Base-by-base conservation (phyloP, 306 rosid species). In the Crotalaria pallida region DNA sequence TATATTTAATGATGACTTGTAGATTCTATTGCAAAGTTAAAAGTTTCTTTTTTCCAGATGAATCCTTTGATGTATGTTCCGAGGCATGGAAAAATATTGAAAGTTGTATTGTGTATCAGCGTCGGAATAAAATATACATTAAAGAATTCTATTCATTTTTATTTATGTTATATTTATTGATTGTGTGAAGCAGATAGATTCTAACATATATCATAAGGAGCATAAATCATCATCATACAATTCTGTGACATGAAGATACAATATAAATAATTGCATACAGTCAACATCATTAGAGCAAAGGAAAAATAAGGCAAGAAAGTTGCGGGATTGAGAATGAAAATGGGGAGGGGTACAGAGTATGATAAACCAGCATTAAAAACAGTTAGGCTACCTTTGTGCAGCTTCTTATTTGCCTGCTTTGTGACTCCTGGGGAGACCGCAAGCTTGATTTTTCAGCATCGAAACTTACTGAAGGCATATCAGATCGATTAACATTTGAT, bases 331-430 rank as follows among this genome's bases (percentile, higher is more conserved):
- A 62, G 72, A 65, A 58, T 24, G 23, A 45, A 31, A 48, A 55
- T 33, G 10, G 58, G 22, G 23, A 38, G 19, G 18, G 41, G 65
- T 21, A 7, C 7, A 51, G 22, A 33, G 52, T 7, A 21, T 7
- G 12, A 3, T 45, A 65, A 11, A 16, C 33, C 38, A 65, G 64
- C 41, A 3, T 12, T 22, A 65, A 66, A 19, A 72, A n/a, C 18
- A 79, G 31, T 55, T 12, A 13, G 51, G 72, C 69, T 84, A 93
- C 98, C 97, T 93, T 93, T 3, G 98, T 93, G 89, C 98, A 93
- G 75, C 98, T 93, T 73, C 98, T 88, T 71, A 84, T 93, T 81
- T 93, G 98, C 84, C 85, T 90, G 83, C 92, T 87, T 67, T 88
- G 97, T 26, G 82, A 84, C 78, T 90, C 98, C 47, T 80, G 91